Evolutionary conservation across 441 rosid genomes (phyloP).

Genomic region (Pelargonium citronellum): DNA sequence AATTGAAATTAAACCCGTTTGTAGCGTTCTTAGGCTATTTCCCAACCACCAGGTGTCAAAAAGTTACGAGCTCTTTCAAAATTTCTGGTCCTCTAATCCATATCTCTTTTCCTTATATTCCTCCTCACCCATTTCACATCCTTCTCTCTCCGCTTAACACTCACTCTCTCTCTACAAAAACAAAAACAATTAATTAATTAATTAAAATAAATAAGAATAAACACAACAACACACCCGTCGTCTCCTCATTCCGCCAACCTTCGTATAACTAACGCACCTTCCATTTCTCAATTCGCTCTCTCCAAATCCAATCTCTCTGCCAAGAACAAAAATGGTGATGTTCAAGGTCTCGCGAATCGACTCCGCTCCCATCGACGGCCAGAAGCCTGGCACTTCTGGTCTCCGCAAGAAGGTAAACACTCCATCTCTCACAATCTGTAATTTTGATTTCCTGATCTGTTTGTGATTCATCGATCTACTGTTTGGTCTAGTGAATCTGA

Average conservation of each 20-base stretch:
- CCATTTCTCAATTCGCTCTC: conserved; percentile 8
- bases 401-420: conserved; percentile 87
- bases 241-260: neutral
- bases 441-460: neutral
- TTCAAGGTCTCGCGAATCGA: conserved; percentile 56
- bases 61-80: too few species aligned
- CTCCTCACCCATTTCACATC: too few species aligned
- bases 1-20: too few species aligned
- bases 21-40: too few species aligned
- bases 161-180: too few species aligned
- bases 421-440: neutral
- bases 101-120: too few species aligned
- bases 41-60: too few species aligned
- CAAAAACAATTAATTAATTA: too few species aligned
- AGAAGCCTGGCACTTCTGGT: conserved; percentile 96
- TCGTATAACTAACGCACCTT: neutral
- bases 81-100: too few species aligned
- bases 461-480: too few species aligned
- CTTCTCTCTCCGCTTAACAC: too few species aligned
- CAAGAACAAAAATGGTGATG: conserved; percentile 36
- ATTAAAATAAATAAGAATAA: neutral
- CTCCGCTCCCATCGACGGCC: conserved; percentile 71
- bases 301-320: neutral
- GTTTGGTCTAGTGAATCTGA: too few species aligned
- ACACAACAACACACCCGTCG: neutral